A percentile compares a stretch with the other conserved stretches of the same genome.
These are phyloP conservation scores for Ophiostoma ulmi DNA, from an alignment of 2,329 filamentous ascomycete species.

Conservation along the genomic window DNA sequence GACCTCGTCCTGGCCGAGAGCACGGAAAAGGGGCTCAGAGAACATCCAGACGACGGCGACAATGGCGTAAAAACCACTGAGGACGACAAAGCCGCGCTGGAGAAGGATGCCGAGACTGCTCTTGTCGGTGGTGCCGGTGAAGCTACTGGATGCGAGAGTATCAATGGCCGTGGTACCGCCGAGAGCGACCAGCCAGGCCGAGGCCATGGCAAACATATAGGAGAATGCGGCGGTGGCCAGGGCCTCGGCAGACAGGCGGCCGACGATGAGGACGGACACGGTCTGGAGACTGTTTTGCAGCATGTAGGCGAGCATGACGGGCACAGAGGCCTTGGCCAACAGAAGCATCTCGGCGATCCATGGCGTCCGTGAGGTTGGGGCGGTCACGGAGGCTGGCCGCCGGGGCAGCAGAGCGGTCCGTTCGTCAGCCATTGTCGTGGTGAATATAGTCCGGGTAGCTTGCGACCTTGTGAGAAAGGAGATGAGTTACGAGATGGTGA, in stretches of 20 bases:
- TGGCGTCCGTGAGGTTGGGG: conserved; percentile 18
- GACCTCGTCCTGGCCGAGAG: conserved; percentile 71
- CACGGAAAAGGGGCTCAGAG: conserved; percentile 67
- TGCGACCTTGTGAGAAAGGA: neutral
- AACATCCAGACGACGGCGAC: conserved; percentile 66
- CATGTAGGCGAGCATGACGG: conserved; percentile 78
- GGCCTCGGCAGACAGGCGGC: conserved; percentile 71
- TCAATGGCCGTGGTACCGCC: conserved; percentile 83
- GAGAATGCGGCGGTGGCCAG: conserved; percentile 79
- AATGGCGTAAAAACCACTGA: conserved; percentile 66
- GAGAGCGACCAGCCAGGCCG: conserved; percentile 79
- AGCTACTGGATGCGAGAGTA: conserved; percentile 75
- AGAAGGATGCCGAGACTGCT: conserved; percentile 73
- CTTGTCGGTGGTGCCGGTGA: conserved; percentile 74
- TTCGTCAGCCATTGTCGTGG: conserved; percentile 21
- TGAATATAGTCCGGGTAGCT: neutral
- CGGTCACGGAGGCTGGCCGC: conserved; percentile 5
- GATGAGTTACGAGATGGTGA: neutral
- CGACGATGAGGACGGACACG: conserved; percentile 73
- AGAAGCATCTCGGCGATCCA: conserved; percentile 59
- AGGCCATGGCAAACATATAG: conserved; percentile 91
- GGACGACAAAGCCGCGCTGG: conserved; percentile 68
- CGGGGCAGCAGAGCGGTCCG: conserved; percentile 22
- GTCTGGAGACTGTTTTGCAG: conserved; percentile 84
- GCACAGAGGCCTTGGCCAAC: conserved; percentile 63